Base-by-base conservation (phyloP, 2,329 filamentous ascomycete species). In the Xylaria sp. region DNA sequence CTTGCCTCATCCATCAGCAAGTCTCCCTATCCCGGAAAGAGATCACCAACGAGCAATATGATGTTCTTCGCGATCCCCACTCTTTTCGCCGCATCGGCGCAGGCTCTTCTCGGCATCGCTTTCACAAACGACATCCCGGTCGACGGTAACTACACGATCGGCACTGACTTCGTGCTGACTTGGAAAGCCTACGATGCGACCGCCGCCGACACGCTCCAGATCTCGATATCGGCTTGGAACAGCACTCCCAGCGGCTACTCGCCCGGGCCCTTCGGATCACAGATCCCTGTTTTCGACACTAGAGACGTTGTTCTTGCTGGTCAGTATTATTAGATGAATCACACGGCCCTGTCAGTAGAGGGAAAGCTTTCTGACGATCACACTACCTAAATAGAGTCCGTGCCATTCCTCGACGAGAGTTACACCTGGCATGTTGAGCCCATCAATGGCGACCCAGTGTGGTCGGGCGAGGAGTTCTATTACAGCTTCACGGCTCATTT, bases 81-180 rank as follows among this genome's bases (percentile, higher is more conserved):
- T 44, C 23, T 56, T 32, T 23, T 63, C 39, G 61, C 61, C 39
- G 46, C 46, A 10, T 20, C 18, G 18, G 46, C n/a, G n/a, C 46
- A 48, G 46, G 46, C 46, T 8, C 39, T 63, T 37, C 39, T 63
- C 51, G 61, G 50, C 51, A 25, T 44, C 34, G 23, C 3, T 18
- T 28, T 55, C 23, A 18, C 23, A 28, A 63, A 46, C 32, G 39
- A 63, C 15, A 63, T 63, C 23, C 60, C 60, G 15, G 60, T 63
- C 23, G 60, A 63, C 37, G 60, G 20, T 3, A 46, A 46, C 37
- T 63, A 46, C 23, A 63, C 34, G 25, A 46, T 63, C 37, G 50
- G 60, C 23, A 55, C 34, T 18, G 50, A 63, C 60, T 63, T 63
- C 50, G 50, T 34, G 12, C 13, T 63, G 23, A 18, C 25, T 23